Percentiles rank a stretch among this genome's conserved stretches.
Conservation (phyloP, 495 filamentous ascomycete genomes). For the Thermothielavioides terrestris region DNA sequence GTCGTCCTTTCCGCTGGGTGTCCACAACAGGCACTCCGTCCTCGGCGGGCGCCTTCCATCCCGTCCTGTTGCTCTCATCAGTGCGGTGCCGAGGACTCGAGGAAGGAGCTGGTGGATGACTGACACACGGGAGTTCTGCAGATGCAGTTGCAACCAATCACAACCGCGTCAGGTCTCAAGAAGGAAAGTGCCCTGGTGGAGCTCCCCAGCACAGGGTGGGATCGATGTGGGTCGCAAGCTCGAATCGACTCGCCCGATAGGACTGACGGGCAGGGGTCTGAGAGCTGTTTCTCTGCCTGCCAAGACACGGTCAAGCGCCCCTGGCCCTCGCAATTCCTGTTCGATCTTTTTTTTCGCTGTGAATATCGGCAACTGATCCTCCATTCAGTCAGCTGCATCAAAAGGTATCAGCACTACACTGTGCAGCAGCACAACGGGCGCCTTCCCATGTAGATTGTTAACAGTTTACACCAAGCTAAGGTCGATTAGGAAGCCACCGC, state of each 20-base stretch:
- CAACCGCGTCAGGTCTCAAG: slow-evolving; percentile 1
- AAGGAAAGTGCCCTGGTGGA: slow-evolving; percentile 10
- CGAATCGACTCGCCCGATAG: too few species aligned
- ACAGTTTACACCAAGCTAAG: neutral
- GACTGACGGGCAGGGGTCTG: too few species aligned
- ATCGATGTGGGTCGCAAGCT: too few species aligned
- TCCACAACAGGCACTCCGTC: neutral
- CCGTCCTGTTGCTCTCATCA: neutral
- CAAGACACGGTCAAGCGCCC: neutral
- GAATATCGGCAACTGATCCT: too few species aligned
- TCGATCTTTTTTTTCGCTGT: neutral
- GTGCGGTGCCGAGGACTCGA: neutral
- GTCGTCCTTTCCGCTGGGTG: too few species aligned
- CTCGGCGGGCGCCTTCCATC: neutral
- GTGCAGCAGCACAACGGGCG: neutral
- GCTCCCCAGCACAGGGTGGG: too few species aligned
- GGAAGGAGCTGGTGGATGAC: neutral
- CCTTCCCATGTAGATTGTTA: neutral
- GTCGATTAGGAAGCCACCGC: neutral
- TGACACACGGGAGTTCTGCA: neutral
- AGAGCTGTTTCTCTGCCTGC: too few species aligned
- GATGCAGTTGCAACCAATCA: slow-evolving; percentile 6
- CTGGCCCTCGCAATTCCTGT: too few species aligned
- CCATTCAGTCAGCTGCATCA: too few species aligned
- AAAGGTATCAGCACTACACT: too few species aligned